A percentile compares a stretch with the other conserved stretches of the same genome.
These are phyloP conservation scores for Ophiostoma pallidulum DNA, from an alignment of 2,329 filamentous ascomycete genomes.

Conservation along the genomic window DNA sequence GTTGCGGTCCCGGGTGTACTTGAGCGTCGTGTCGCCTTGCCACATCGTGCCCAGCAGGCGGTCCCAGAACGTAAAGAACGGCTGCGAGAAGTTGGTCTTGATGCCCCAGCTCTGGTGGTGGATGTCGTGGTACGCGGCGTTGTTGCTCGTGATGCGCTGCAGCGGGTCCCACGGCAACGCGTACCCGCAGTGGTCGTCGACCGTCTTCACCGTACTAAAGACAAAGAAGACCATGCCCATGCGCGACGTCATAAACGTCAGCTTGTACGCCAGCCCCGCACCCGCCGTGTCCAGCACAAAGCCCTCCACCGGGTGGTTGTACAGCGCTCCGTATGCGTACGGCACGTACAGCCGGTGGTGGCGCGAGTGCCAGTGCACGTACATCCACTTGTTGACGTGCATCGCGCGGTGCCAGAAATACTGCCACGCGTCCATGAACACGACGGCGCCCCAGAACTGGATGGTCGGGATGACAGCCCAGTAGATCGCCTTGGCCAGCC, in stretches of 20 bases:
- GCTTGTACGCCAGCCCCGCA: slow-evolving; percentile 72
- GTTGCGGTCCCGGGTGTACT: slow-evolving; percentile 33
- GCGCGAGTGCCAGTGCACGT: slow-evolving; percentile 85
- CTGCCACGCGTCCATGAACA: slow-evolving; percentile 90
- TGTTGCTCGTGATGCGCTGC: slow-evolving; percentile 87
- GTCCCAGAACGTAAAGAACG: slow-evolving; percentile 96
- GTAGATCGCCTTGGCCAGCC: slow-evolving; percentile 68
- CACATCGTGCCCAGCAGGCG: slow-evolving; percentile 71
- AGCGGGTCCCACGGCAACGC: slow-evolving; percentile 91
- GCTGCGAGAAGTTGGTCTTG: slow-evolving; percentile 87
- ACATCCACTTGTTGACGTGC: slow-evolving; percentile 97
- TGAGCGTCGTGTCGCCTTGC: slow-evolving; percentile 49
- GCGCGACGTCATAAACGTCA: slow-evolving; percentile 71
- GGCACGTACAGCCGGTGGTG: slow-evolving; percentile 97
- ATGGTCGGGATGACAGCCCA: slow-evolving; percentile 64
- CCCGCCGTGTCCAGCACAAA: slow-evolving; percentile 89
- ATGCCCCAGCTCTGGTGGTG: slow-evolving; percentile 99
- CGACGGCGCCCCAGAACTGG: slow-evolving; percentile 66
- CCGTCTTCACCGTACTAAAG: slow-evolving; percentile 85
- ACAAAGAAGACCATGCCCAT: slow-evolving; percentile 88
- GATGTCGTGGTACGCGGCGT: slow-evolving; percentile 93
- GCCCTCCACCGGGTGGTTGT: slow-evolving; percentile 92
- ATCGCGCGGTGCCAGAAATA: slow-evolving; percentile 95
- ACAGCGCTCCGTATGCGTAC: slow-evolving; percentile 92
- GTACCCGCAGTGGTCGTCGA: slow-evolving; percentile 96